Percentiles rank a stretch among this genome's conserved stretches.
Conservation (phyloP, 306 rosid genomes). For the Trifolium dubium region DNA sequence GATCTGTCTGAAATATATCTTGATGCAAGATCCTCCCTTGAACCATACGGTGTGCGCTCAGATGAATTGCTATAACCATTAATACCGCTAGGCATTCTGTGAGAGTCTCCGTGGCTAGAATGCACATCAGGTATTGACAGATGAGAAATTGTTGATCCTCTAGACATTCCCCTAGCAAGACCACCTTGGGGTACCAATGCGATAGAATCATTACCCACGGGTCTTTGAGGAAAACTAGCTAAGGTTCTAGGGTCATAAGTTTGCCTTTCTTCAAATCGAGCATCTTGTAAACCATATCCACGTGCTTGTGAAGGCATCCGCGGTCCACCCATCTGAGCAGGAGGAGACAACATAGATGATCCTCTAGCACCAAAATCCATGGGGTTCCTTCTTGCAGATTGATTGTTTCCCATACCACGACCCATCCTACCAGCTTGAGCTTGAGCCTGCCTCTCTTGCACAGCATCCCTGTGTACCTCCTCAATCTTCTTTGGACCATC, state of each 20-base stretch:
- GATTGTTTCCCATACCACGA: conserved; percentile 71
- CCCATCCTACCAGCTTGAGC: conserved; percentile 76
- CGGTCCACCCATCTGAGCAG: conserved; percentile 62
- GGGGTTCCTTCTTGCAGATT: conserved; percentile 69
- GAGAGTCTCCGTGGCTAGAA: conserved; percentile 52
- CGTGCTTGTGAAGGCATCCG: conserved; percentile 67
- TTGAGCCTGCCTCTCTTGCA: conserved; percentile 90
- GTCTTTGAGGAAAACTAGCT: conserved; percentile 65
- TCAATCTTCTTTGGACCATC: conserved; percentile 99
- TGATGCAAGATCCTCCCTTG: conserved; percentile 61
- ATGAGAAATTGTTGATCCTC: conserved; percentile 70
- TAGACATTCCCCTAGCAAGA: conserved; percentile 95
- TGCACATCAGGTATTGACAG: conserved; percentile 49
- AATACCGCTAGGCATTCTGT: conserved; percentile 58
- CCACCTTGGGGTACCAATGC: conserved; percentile 95
- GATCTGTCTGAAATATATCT: conserved; percentile 56
- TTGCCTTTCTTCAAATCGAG: conserved; percentile 68
- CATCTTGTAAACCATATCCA: conserved; percentile 80
- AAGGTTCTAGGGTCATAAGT: conserved; percentile 71
- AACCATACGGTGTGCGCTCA: conserved; percentile 49
- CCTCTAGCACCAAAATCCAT: conserved; percentile 80
- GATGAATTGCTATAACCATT: conserved; percentile 64
- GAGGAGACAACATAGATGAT: conserved; percentile 60
- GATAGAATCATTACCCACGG: conserved; percentile 70
- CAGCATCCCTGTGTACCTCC: conserved; percentile 98